Base-by-base conservation (phyloP, 805 yeast genomes). In the Spathaspora sp. region DNA sequence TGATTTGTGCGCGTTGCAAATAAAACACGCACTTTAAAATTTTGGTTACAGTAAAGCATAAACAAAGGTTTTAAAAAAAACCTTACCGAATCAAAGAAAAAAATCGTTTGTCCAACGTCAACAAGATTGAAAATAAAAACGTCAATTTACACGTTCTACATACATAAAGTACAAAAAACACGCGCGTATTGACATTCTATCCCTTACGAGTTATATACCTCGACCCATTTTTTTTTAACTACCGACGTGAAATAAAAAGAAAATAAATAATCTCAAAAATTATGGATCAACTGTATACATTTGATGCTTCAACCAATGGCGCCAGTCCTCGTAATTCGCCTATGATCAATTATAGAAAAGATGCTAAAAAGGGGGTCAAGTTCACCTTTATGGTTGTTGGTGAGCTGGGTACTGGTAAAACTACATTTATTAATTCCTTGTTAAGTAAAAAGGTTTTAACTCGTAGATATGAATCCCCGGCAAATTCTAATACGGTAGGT, bases 321-420 rank as follows among this genome's bases (percentile, higher is more conserved):
- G 20, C 55, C 3, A 23, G 26, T 23, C 26, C 26, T 38, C 43
- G 56, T 51, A 58, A 63, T 53, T 73, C 77, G 29, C 78, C 79
- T 51, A 71, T 74, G 71, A 73, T 74, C 60, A 73, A 73, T 59
- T 74, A 86, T 57, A 76, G 84, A 51, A 86, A 83, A 63, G 92
- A 87, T 60, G 80, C 82, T 56, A 85, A 81, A 61, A 83, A 87
- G 60, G 91, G 89, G 39, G 77, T 86, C 61, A 82, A 86, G 56
- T 87, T 87, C 71, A 83, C 91, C 40, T 72, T 87, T 59, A 77
- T 87, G 82, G 78, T 86, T 16, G 82, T 84, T 20, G 96, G 96
- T 17, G 80, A 81, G 46, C 78, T 83, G 55, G 93, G 93, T 16
- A 80, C 89, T 0, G 96, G 96, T 10, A 87, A 87, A 63, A 81